phyloP scores from a whole-genome alignment of 1,139 yeast genomes.

The Sugiyamaella castrensis region DNA sequence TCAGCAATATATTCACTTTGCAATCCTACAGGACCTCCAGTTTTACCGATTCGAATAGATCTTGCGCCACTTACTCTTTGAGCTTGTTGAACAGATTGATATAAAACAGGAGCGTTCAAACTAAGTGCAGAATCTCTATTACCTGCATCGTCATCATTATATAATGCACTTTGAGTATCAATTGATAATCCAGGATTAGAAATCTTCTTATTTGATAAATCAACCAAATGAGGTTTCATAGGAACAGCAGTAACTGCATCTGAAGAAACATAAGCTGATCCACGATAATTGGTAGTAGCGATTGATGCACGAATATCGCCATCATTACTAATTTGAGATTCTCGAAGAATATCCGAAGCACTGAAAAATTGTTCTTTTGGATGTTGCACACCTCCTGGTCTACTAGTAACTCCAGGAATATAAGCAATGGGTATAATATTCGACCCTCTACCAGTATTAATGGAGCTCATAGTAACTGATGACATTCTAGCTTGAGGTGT shows the following conservation, averaged over 20 bases:
- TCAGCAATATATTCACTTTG: conserved; percentile 25
- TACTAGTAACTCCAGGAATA: conserved; percentile 72
- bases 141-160: neutral
- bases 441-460: conserved; percentile 61
- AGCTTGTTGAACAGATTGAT: conserved; percentile 22
- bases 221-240: conserved; percentile 34
- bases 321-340: conserved; percentile 21
- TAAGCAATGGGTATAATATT: conserved; percentile 92
- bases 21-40: conserved; percentile 22
- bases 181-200: conserved; percentile 11
- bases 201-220: conserved; percentile 22
- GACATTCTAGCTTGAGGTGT: conserved; percentile 20
- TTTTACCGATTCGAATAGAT: conserved; percentile 27
- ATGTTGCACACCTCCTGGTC: conserved; percentile 21
- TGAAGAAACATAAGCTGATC: conserved; percentile 34
- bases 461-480: conserved; percentile 26
- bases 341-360: conserved; percentile 27
- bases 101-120: conserved; percentile 2
- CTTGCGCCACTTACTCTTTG: conserved; percentile 25
- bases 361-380: conserved; percentile 20
- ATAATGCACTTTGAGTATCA: conserved; percentile 6
- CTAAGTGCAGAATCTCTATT: conserved; percentile 12
- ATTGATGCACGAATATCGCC: conserved; percentile 30
- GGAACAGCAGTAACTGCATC: conserved; percentile 33
- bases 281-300: conserved; percentile 35